Conservation (phyloP, 108 stramenopile genomes). For the Skeletonema potamos region DNA sequence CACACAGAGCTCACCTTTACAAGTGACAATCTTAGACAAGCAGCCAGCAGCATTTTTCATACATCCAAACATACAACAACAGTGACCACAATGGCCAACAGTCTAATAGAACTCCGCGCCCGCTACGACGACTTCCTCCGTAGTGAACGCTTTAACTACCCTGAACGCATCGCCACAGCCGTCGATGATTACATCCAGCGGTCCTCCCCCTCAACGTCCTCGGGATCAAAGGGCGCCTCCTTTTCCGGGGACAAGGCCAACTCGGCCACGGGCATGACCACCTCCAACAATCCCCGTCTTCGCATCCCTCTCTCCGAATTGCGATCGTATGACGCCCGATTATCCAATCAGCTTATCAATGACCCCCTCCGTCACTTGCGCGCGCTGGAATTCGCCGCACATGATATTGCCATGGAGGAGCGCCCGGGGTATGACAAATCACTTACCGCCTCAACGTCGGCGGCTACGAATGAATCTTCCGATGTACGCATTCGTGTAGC, state of each 20-base stretch:
- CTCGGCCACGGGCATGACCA: not conserved
- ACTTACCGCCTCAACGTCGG: not conserved
- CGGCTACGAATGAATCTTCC: not conserved
- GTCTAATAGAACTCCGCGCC: conserved; percentile 39
- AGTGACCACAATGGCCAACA: not conserved
- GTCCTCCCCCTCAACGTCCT: conserved; percentile 6
- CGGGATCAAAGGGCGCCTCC: not conserved
- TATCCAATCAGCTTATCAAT: conserved; percentile 52
- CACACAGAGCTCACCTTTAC: not conserved
- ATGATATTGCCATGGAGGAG: conserved; percentile 68
- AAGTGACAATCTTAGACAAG: not conserved
- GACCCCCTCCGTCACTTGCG: conserved; percentile 83
- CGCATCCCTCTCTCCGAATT: conserved; percentile 67
- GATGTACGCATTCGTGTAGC: conserved; percentile 68
- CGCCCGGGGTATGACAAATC: conserved; percentile 79
- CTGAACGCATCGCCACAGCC: conserved; percentile 61
- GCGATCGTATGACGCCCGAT: conserved; percentile 58
- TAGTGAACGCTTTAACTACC: conserved; percentile 25
- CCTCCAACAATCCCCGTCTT: conserved; percentile 61
- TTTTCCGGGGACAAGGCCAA: conserved; percentile 2
- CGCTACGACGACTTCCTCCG: conserved; percentile 49
- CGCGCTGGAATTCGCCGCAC: conserved; percentile 77
- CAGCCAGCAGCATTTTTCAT: not conserved
- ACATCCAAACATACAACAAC: not conserved
- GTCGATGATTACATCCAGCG: conserved; percentile 72